Percentiles rank a stretch among this genome's conserved stretches.
These are phyloP conservation scores for Angomonas deanei DNA, from an alignment of 208 protist genomes.

Conservation along the genomic window DNA sequence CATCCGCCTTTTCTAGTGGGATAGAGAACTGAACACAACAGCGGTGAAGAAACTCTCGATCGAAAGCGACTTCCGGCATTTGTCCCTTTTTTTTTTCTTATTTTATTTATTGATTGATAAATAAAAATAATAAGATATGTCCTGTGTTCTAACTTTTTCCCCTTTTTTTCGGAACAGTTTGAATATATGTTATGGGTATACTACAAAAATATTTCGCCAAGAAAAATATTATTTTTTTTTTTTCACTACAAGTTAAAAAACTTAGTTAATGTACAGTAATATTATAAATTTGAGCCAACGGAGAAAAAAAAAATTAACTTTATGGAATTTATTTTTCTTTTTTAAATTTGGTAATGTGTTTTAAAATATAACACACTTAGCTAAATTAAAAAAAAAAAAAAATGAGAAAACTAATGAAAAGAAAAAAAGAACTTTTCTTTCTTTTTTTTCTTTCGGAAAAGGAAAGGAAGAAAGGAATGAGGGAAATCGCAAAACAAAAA, in stretches of 20 bases:
- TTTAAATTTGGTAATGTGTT: background rate
- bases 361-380: background rate
- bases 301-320: conserved; percentile 3
- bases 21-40: conserved; percentile 81
- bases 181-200: too few species aligned
- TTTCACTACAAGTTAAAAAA: background rate
- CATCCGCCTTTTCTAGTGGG: conserved; percentile 30
- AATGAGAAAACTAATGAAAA: background rate
- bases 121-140: background rate
- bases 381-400: background rate
- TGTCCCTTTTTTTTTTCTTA: conserved; percentile 5
- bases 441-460: too few species aligned
- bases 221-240: background rate
- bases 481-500: background rate
- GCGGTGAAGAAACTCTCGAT: conserved; percentile 71
- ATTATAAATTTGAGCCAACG: background rate
- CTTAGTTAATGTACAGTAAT: conserved; percentile 1
- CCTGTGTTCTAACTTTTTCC: conserved; percentile 5
- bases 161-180: conserved; percentile 12
- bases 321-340: background rate
- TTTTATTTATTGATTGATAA: conserved; percentile 4
- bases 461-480: conserved; percentile 3
- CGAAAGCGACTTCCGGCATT: conserved; percentile 33
- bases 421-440: conserved; percentile 14
- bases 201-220: too few species aligned